phyloP scores from a whole-genome alignment of 2,329 filamentous ascomycete species.

The Aureobasidium musti region DNA sequence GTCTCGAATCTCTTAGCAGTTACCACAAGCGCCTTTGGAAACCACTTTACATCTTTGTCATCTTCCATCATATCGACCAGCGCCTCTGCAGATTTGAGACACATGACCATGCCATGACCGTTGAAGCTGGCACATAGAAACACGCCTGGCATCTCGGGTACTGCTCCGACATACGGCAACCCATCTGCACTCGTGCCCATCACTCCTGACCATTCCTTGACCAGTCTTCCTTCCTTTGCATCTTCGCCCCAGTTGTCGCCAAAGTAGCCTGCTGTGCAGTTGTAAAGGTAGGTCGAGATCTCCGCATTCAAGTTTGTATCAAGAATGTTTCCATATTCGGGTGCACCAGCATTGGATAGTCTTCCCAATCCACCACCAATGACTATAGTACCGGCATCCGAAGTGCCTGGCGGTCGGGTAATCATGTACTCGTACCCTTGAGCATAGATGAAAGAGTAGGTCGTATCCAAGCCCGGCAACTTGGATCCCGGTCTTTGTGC shows the following conservation, averaged over 20 bases:
- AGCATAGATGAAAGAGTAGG: conserved; percentile 64
- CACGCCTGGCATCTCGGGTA: conserved; percentile 50
- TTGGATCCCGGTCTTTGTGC: conserved; percentile 43
- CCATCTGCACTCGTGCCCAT: conserved; percentile 57
- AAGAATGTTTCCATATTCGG: conserved; percentile 59
- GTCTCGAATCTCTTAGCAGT: conserved; percentile 45
- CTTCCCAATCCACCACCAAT: conserved; percentile 61
- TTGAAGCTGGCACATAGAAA: conserved; percentile 64
- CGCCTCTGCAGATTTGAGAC: conserved; percentile 57
- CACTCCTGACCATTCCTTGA: conserved; percentile 52
- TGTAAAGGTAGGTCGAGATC: conserved; percentile 53
- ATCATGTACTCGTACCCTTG: conserved; percentile 69
- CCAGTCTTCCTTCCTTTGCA: conserved; percentile 36
- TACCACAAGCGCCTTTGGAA: conserved; percentile 56
- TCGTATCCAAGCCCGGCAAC: conserved; percentile 49
- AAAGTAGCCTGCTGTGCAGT: conserved; percentile 54
- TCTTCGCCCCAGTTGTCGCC: conserved; percentile 49
- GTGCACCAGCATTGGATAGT: conserved; percentile 47
- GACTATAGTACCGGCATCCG: conserved; percentile 56
- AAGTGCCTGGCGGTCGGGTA: conserved; percentile 53
- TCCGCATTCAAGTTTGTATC: conserved; percentile 56
- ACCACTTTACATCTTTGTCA: conserved; percentile 49
- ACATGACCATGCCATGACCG: conserved; percentile 54
- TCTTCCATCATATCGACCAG: conserved; percentile 55
- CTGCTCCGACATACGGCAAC: conserved; percentile 51